phyloP scores from a whole-genome alignment of 192 early-diverging fungal species.

The Backusella morwellensis region DNA sequence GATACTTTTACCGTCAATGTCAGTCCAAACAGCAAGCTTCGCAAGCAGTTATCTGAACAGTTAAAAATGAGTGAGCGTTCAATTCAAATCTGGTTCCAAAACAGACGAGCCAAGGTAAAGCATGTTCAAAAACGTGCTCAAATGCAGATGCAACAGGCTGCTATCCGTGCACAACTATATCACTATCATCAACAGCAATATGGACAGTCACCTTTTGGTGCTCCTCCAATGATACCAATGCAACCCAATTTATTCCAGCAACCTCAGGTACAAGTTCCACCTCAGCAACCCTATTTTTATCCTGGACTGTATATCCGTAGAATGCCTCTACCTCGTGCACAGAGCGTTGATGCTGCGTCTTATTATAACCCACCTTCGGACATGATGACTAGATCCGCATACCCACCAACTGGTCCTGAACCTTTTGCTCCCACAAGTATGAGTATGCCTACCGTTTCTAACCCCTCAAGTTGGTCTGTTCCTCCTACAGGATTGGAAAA shows the following conservation, averaged over 20 bases:
- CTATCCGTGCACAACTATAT: slow-evolving; percentile 28
- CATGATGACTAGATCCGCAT: neutral
- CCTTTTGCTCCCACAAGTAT: neutral
- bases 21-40: slow-evolving; percentile 62
- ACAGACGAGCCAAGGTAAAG: slow-evolving; percentile 29
- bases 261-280: neutral
- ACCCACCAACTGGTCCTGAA: neutral
- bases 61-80: slow-evolving; percentile 60
- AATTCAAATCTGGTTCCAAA: slow-evolving; percentile 39
- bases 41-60: slow-evolving; percentile 62
- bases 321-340: neutral
- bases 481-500: neutral
- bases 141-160: slow-evolving; percentile 31
- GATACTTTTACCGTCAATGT: slow-evolving; percentile 67
- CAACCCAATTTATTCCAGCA: slow-evolving; percentile 8
- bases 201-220: neutral
- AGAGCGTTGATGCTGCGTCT: neutral
- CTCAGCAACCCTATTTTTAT: neutral
- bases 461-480: neutral
- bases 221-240: slow-evolving; percentile 6
- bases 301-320: neutral
- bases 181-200: slow-evolving; percentile 28
- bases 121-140: slow-evolving; percentile 34
- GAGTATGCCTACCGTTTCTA: neutral
- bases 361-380: neutral